Evolutionary conservation across 2,329 filamentous ascomycete species (phyloP).

Genomic region (Magnaporthales sp.): DNA sequence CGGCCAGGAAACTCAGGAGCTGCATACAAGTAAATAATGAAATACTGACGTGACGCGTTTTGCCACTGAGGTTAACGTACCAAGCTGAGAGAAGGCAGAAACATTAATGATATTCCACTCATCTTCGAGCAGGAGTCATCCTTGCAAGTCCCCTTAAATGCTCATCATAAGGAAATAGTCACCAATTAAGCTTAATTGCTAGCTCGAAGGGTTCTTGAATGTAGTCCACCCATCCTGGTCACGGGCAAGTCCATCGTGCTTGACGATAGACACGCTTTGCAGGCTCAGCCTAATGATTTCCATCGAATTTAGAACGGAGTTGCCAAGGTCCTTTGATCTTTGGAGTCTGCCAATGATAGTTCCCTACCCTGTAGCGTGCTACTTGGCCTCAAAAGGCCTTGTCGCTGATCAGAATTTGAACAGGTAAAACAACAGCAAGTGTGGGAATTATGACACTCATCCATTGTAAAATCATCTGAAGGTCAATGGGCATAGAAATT

Average conservation of each 20-base stretch:
- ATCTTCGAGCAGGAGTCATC: background rate
- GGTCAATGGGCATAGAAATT: no score
- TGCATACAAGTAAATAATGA: background rate
- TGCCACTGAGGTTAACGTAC: background rate
- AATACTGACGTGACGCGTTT: background rate
- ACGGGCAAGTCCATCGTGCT: background rate
- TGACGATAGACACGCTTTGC: background rate
- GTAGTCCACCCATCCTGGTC: no score
- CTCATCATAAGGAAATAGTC: no score
- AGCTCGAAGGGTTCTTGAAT: no score
- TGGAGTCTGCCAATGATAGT: background rate
- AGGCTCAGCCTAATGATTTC: background rate
- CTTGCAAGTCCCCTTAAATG: no score
- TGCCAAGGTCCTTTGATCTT: background rate
- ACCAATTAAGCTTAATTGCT: no score
- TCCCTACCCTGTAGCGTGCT: background rate
- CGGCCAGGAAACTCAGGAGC: no score
- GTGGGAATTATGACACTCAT: no score
- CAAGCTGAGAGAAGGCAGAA: background rate
- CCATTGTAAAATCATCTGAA: no score
- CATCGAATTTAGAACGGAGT: background rate
- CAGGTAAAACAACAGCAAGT: no score
- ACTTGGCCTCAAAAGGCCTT: no score
- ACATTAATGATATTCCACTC: background rate
- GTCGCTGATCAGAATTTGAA: no score